Percentiles rank a stretch among this genome's conserved stretches.
Evolutionary conservation across 257 asterid species (phyloP).

Genomic region (Capsicum rhomboideum): DNA sequence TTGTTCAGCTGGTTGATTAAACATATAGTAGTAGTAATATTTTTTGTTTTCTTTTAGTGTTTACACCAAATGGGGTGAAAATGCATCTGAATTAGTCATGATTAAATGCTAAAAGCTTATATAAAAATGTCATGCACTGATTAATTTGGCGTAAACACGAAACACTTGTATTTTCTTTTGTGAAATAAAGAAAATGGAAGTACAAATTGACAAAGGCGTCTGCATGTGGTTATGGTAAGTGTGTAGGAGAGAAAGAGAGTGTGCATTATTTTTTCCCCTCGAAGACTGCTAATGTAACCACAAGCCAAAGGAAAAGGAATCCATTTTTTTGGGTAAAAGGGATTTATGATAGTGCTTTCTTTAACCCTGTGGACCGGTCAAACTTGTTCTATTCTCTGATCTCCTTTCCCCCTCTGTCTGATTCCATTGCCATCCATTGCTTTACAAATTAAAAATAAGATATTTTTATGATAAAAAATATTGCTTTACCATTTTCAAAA

Average conservation of each 20-base stretch:
- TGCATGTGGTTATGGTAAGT: conserved; percentile 10
- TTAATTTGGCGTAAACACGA: not conserved
- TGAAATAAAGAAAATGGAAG: not conserved
- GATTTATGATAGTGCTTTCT: conserved; percentile 14
- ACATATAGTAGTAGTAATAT: not conserved
- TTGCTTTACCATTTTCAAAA: too few species aligned
- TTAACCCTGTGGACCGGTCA: conserved; percentile 39
- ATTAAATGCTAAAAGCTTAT: not conserved
- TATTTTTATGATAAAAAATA: not conserved
- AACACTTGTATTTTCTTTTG: not conserved
- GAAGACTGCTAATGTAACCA: conserved; percentile 22
- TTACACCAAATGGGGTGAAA: not conserved
- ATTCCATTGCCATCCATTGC: not conserved
- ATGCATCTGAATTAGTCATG: not conserved
- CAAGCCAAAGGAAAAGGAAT: conserved; percentile 25
- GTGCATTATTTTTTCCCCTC: conserved; percentile 2
- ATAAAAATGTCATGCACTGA: not conserved
- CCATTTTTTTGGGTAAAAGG: conserved; percentile 42
- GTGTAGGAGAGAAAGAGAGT: not conserved
- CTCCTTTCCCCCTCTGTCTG: not conserved
- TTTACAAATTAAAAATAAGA: not conserved
- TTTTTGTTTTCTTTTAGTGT: not conserved
- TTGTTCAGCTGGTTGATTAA: not conserved
- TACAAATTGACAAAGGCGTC: not conserved
- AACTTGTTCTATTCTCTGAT: conserved; percentile 29